phyloP scores from a whole-genome alignment of 192 early-diverging fungal species.

The Backusella tuberculispora region DNA sequence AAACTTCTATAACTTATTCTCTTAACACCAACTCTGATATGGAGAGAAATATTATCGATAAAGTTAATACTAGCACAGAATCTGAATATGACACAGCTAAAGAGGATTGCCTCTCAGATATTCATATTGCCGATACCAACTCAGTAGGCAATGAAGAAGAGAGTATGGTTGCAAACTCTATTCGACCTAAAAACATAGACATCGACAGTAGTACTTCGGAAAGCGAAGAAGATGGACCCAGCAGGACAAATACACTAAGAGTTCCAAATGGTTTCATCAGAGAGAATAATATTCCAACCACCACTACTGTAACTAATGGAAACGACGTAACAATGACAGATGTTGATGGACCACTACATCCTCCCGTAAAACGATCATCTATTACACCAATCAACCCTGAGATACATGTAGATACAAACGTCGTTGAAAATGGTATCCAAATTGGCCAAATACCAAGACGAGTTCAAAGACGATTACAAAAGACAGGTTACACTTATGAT shows the following conservation, averaged over 20 bases:
- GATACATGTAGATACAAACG: neutral
- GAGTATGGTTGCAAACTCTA: neutral
- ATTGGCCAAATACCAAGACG: neutral
- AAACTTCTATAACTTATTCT: neutral
- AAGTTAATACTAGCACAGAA: neutral
- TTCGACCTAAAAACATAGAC: too few relatives aligned
- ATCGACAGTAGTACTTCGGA: too few relatives aligned
- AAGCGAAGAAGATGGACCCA: neutral
- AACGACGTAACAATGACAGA: neutral
- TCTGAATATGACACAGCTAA: conserved; percentile 6
- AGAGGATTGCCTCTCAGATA: neutral
- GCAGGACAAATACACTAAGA: too few relatives aligned
- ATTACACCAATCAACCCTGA: neutral
- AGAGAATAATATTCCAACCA: neutral
- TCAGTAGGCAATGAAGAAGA: neutral
- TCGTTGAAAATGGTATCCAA: neutral
- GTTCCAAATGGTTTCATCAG: too few relatives aligned
- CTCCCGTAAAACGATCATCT: neutral
- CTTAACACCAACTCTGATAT: neutral
- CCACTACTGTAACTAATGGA: neutral
- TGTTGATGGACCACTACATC: neutral
- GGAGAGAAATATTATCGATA: neutral
- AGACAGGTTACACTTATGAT: conserved; percentile 64
- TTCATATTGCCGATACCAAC: neutral
- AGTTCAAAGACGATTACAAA: neutral